These are phyloP conservation scores for Glebionis coronaria DNA, from an alignment of 129 eudicot genomes.

Conservation along the genomic window DNA sequence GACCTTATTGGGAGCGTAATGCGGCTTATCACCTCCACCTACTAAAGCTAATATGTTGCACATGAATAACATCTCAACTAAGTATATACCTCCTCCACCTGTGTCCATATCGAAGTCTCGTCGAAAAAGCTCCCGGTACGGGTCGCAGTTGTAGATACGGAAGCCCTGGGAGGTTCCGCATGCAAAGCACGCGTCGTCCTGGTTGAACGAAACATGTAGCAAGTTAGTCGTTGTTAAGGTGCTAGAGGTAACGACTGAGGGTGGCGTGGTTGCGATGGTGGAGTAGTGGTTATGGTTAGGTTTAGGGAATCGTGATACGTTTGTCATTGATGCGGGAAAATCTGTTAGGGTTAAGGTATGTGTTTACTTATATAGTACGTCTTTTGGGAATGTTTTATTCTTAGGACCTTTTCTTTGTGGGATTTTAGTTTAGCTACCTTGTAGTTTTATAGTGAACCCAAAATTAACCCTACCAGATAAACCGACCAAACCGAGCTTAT, in stretches of 20 bases:
- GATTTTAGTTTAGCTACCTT: slow-evolving; percentile 1
- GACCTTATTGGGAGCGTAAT: too few relatives aligned
- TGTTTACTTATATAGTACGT: slow-evolving; percentile 27
- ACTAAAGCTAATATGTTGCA: too few relatives aligned
- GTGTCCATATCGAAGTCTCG: slow-evolving; percentile 83
- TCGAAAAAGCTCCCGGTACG: slow-evolving; percentile 74
- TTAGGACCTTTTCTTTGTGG: too few relatives aligned
- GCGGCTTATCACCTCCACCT: too few relatives aligned
- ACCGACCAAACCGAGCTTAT: too few relatives aligned
- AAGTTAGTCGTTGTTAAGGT: slow-evolving; percentile 70
- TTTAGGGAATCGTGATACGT: slow-evolving; percentile 48
- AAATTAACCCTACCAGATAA: too few relatives aligned
- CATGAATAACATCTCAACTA: too few relatives aligned
- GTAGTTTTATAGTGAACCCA: too few relatives aligned
- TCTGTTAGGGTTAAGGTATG: slow-evolving; percentile 3
- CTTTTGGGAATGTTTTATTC: background rate
- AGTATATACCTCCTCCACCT: too few relatives aligned
- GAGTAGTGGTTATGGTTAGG: slow-evolving; percentile 30
- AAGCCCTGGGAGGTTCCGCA: too few relatives aligned
- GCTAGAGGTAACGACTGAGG: slow-evolving; percentile 11
- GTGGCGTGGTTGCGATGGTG: background rate
- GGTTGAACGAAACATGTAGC: slow-evolving; percentile 71
- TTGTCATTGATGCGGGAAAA: slow-evolving; percentile 45
- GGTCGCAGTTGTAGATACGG: slow-evolving; percentile 80
- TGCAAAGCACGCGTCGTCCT: too few relatives aligned